Percentiles rank a stretch among this genome's conserved stretches.
Conservation (phyloP, 2,329 filamentous ascomycete species). For the Zasmidium citrigriseum region DNA sequence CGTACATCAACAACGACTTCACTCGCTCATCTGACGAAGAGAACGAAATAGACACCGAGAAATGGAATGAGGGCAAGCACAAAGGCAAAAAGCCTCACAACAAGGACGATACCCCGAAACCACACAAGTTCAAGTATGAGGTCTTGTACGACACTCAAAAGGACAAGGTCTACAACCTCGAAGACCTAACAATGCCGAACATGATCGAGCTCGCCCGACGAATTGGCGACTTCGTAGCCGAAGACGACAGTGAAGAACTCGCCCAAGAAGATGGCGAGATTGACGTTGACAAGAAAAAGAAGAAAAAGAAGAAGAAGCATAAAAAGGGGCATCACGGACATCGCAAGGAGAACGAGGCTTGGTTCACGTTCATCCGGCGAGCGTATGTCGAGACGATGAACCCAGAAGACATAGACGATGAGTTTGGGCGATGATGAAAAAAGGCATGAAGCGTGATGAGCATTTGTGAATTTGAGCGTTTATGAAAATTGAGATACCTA, state of each 20-base stretch:
- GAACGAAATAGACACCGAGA: constrained; percentile 36
- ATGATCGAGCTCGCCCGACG: constrained; percentile 76
- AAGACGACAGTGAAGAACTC: constrained; percentile 29
- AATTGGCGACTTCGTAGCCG: constrained; percentile 62
- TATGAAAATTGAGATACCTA: constrained; percentile 1
- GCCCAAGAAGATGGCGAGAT: constrained; percentile 30
- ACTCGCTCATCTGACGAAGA: constrained; percentile 20
- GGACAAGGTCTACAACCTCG: constrained; percentile 72
- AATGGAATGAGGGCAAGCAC: constrained; percentile 67
- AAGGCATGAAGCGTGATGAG: constrained; percentile 2
- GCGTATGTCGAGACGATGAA: constrained; percentile 78
- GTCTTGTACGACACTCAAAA: constrained; percentile 84
- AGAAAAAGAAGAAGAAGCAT: constrained; percentile 34
- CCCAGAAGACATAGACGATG: constrained; percentile 61
- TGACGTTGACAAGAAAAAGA: constrained; percentile 33
- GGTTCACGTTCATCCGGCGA: constrained; percentile 74
- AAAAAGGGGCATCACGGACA: constrained; percentile 43
- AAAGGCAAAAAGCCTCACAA: constrained; percentile 57
- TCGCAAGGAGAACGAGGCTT: constrained; percentile 63
- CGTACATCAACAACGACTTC: constrained; percentile 76
- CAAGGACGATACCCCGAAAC: constrained; percentile 55
- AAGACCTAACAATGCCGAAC: constrained; percentile 81
- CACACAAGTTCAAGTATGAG: constrained; percentile 70
- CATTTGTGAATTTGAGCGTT: neutral
- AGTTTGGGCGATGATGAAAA: constrained; percentile 33